Evolutionary conservation across 148 eudicot genomes (phyloP), one percentile per base, ranked within the genome.

Genomic region (Diospyros lotus): DNA sequence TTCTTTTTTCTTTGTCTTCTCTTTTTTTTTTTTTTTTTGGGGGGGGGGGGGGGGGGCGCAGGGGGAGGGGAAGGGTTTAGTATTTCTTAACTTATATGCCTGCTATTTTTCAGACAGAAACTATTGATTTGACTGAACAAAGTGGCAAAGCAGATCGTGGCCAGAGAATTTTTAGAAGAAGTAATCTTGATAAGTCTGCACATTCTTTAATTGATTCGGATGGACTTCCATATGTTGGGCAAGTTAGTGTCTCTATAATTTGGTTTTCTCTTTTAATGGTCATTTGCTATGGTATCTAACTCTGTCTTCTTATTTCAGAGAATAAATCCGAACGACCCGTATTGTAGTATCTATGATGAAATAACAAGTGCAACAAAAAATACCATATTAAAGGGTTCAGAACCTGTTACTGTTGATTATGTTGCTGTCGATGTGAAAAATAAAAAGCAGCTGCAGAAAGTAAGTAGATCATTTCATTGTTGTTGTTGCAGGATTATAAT

Each of bases 161-260:
- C 44, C 80, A 79, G 58, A 87, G 71, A 84, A 66, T 73, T 9
- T 94, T 94, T 74, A 84, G 83, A 58, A 89, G 98, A 81, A 87
- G 96, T 76, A 82, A 81, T 73, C 51, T 82, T 80, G 97, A 91
- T 61, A 79, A 72, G 68, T 82, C 89, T 45, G 75, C 75, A 45
- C 76, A 86, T 80, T 75, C 84, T 72, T 58, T 84, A 67, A 90
- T 94, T 74, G 98, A 92, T 84, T 77, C 80, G 8, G 98, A 94
- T 82, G 98, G 98, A 28, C 93, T 94, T 58, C 98, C 98, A 28
- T 87, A 80, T 74, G 83, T 89, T 79, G 98, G 98, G 73, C 93
- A 94, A 96, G 98, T 94, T 65, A 50, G 65, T 42, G 43, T 28
- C 68, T 76, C 58, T 74, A 4, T 45, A 12, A 72, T 14, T 52